Evolutionary conservation across 371 early-diverging fungal genomes (phyloP).

Genomic region (Paraphysoderma sedebokerense): DNA sequence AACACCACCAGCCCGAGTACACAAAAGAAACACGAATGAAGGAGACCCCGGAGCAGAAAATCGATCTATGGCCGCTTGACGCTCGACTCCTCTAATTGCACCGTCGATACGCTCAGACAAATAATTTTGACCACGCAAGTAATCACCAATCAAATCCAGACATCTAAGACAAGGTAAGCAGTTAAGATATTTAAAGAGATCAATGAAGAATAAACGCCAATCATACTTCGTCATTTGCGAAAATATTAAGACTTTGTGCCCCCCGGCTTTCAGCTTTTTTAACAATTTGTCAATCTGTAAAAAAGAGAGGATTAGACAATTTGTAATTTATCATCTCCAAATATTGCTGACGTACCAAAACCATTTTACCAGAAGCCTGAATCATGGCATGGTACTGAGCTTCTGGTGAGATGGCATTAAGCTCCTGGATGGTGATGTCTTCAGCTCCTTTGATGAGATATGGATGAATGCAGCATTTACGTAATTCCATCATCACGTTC

Average conservation of each 20-base stretch:
- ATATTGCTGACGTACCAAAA: slow-evolving; percentile 2
- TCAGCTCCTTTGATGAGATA: slow-evolving; percentile 73
- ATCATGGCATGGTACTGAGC: slow-evolving; percentile 60
- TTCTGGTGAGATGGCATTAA: slow-evolving; percentile 27
- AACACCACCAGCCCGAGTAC: slow-evolving; percentile 93
- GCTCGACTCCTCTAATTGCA: slow-evolving; percentile 60
- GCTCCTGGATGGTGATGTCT: slow-evolving; percentile 53
- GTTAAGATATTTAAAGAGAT: no score
- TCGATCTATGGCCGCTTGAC: slow-evolving; percentile 92
- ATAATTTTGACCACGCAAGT: slow-evolving; percentile 54
- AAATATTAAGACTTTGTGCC: slow-evolving; percentile 86
- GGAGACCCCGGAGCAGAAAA: slow-evolving; percentile 68
- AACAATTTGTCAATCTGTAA: slow-evolving; percentile 72
- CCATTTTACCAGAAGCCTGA: slow-evolving; percentile 76
- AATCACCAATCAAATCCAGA: slow-evolving; percentile 82
- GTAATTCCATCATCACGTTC: slow-evolving; percentile 37
- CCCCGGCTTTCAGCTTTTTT: slow-evolving; percentile 51
- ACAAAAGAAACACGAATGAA: slow-evolving; percentile 83
- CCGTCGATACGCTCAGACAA: slow-evolving; percentile 80
- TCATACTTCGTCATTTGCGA: slow-evolving; percentile 86
- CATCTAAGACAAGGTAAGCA: slow-evolving; percentile 12
- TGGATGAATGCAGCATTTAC: slow-evolving; percentile 80
- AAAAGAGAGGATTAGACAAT: background rate
- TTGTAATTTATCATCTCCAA: background rate
- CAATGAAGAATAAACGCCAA: slow-evolving; percentile 87